Evolutionary conservation across 108 stramenopile species (phyloP), one percentile per base, ranked within the genome.

Genomic region (Stephanodiscus triporus): DNA sequence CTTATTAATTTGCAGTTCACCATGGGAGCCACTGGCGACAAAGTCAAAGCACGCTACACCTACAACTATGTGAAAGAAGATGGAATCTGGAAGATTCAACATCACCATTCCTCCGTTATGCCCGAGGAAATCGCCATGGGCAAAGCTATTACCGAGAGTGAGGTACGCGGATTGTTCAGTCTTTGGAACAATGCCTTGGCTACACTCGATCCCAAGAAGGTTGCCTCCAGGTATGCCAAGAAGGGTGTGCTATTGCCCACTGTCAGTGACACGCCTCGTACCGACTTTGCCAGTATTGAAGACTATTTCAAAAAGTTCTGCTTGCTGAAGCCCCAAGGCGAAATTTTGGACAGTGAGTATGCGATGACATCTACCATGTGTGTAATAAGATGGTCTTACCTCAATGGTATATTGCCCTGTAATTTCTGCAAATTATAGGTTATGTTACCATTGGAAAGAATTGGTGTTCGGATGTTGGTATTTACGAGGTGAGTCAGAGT

Each of bases 401-500:
- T 40, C 40, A 40, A 40, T 9, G 40, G 40, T 40, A 11, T 9
- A 9, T 9, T 40, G 40, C 9, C 11, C 9, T 34, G 32, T 9
- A 9, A 40, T 9, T 11, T 40, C 11, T n/a, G 9, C 8, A 1
- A 40, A 40, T 40, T 11, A 40, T 40, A 40, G 40, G 40, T 11
- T 50, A 80, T 57, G 82, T 85, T 16, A 80, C 73, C 23, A 72
- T 62, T 17, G 86, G 86, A 27, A 61, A 73, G 17, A 74, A 85
- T 62, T 87, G 86, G 86, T 82, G 81, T 49, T 72, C 82, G 57
- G 86, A 87, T 72, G 81, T 66, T 47, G 84, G 87, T 47, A 87
- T 87, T 68, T 87, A 85, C 32, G 82, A 85, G 54, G 68, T 69
- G 55, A 55, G 64, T 38, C 6, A 16, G 23, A 19, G 45, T 57